phyloP scores from a whole-genome alignment of 2,329 filamentous ascomycete genomes.

The Cladosporium sp. region DNA sequence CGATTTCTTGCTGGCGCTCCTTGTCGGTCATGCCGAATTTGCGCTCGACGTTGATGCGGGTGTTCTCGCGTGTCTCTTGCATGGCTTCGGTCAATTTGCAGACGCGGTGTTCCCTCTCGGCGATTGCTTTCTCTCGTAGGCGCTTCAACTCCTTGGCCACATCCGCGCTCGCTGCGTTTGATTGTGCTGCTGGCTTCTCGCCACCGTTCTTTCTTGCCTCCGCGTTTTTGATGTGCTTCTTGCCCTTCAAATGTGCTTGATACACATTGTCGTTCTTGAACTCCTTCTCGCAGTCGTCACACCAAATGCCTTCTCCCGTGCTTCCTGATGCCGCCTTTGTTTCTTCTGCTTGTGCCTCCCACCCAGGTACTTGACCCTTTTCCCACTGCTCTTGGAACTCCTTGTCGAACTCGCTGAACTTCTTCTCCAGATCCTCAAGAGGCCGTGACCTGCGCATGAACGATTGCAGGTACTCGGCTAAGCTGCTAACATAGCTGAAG shows the following conservation, averaged over 20 bases:
- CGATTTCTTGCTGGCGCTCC: conserved; percentile 89
- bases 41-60: conserved; percentile 90
- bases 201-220: conserved; percentile 56
- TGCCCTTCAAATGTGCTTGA: conserved; percentile 81
- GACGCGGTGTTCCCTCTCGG: conserved; percentile 82
- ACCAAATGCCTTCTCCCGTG: conserved; percentile 75
- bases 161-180: conserved; percentile 28
- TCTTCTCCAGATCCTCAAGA: conserved; percentile 78
- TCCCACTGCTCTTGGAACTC: conserved; percentile 86
- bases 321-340: conserved; percentile 50
- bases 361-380: conserved; percentile 75
- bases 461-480: conserved; percentile 80
- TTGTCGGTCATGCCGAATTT: conserved; percentile 97
- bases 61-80: conserved; percentile 84
- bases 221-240: conserved; percentile 88
- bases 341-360: conserved; percentile 55
- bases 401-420: conserved; percentile 72
- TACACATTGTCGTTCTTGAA: conserved; percentile 97
- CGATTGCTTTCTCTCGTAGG: conserved; percentile 85
- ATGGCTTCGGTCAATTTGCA: conserved; percentile 78
- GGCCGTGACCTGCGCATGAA: conserved; percentile 85
- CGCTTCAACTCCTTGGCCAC: conserved; percentile 38
- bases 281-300: conserved; percentile 86
- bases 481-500: conserved; percentile 79
- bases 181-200: conserved; percentile 32